phyloP scores from a whole-genome alignment of 352 stramenopile species.

The Globisporangium paddicum region DNA sequence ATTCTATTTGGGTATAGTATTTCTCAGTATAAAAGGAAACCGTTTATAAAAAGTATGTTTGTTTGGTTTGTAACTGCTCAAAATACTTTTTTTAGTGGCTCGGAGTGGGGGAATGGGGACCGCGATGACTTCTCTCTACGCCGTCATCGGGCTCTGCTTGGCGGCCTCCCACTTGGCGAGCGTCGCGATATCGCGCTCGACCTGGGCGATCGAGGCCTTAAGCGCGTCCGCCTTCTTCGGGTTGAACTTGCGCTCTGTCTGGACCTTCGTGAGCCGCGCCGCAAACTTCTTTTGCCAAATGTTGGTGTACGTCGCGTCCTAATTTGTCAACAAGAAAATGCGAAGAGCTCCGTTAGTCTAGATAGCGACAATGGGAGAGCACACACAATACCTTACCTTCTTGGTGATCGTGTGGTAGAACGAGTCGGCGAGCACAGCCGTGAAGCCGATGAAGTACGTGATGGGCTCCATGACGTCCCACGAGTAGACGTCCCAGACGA shows the following conservation, averaged over 20 bases:
- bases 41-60: no score
- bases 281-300: slow-evolving; percentile 76
- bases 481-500: slow-evolving; percentile 84
- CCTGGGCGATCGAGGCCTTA: slow-evolving; percentile 35
- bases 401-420: slow-evolving; percentile 82
- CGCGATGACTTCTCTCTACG: background rate
- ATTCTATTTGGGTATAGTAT: no score
- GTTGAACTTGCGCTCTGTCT: slow-evolving; percentile 53
- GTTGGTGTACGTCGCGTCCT: slow-evolving; percentile 79
- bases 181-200: slow-evolving; percentile 60
- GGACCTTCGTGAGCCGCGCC: slow-evolving; percentile 32
- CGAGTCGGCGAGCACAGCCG: slow-evolving; percentile 70
- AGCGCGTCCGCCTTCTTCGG: slow-evolving; percentile 38
- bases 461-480: slow-evolving; percentile 90
- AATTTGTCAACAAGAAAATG: background rate
- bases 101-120: no score
- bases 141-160: slow-evolving; percentile 6
- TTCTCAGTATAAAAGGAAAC: no score
- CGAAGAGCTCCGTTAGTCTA: background rate
- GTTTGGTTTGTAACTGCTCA: no score
- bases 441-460: slow-evolving; percentile 89
- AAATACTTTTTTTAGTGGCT: background rate
- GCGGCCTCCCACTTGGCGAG: slow-evolving; percentile 48
- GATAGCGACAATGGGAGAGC: background rate
- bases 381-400: slow-evolving; percentile 28